These are phyloP conservation scores for Begonia fuchsioides DNA, from an alignment of 306 rosid genomes.

Conservation along the genomic window DNA sequence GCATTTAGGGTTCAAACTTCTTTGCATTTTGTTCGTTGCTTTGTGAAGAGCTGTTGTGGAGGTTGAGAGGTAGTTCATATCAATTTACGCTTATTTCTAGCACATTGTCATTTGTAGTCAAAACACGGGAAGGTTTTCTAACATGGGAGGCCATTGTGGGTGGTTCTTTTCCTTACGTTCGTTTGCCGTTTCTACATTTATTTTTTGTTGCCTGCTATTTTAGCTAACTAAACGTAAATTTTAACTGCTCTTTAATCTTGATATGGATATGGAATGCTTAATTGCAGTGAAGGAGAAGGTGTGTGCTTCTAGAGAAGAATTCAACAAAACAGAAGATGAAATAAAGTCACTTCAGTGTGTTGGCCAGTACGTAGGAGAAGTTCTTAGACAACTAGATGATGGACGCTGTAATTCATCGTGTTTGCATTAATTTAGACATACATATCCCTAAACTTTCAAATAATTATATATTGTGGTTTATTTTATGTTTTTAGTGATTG, in stretches of 20 bases:
- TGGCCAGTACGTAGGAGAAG: conserved; percentile 94
- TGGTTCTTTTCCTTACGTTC: neutral
- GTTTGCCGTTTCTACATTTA: neutral
- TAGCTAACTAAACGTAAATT: neutral
- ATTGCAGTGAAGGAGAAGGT: conserved; percentile 69
- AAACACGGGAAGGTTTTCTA: neutral
- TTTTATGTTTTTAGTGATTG: conserved; percentile 56
- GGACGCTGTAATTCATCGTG: conserved; percentile 50
- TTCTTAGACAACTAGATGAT: conserved; percentile 88
- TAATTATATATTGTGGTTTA: conserved; percentile 13
- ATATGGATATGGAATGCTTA: neutral
- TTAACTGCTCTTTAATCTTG: neutral
- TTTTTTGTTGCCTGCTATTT: neutral
- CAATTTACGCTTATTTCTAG: too few relatives aligned
- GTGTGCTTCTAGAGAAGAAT: conserved; percentile 69
- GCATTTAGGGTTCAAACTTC: too few relatives aligned
- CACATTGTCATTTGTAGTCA: neutral
- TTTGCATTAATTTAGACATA: conserved; percentile 1
- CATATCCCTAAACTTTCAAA: conserved; percentile 1
- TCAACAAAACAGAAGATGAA: conserved; percentile 93
- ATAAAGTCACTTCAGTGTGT: conserved; percentile 94
- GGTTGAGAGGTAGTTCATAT: too few relatives aligned
- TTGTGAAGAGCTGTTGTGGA: too few relatives aligned
- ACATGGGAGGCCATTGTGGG: neutral
- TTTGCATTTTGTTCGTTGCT: too few relatives aligned